These are phyloP conservation scores for Globisporangium echinulatum DNA, from an alignment of 352 stramenopile genomes.

Conservation along the genomic window DNA sequence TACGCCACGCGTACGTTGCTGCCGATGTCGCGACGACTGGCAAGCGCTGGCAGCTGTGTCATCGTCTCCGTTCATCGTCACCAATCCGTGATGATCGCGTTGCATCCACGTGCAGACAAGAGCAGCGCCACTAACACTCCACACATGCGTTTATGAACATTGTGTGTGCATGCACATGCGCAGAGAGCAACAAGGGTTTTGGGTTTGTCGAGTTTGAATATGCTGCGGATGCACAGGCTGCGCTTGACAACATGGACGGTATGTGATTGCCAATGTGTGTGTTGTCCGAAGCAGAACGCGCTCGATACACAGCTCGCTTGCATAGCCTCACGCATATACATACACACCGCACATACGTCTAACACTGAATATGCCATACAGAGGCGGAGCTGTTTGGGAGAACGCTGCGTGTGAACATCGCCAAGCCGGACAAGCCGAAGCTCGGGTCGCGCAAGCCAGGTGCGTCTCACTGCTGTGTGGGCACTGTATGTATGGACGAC, in stretches of 20 bases:
- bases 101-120: background rate
- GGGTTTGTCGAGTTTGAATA: slow-evolving; percentile 94
- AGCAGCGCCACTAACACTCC: background rate
- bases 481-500: background rate
- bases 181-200: slow-evolving; percentile 86
- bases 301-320: too few relatives aligned
- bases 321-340: background rate
- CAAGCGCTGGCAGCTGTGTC: background rate
- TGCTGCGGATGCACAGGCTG: slow-evolving; percentile 78
- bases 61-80: background rate
- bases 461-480: slow-evolving; percentile 16
- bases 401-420: slow-evolving; percentile 89
- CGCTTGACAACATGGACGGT: slow-evolving; percentile 96
- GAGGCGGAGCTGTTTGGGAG: slow-evolving; percentile 90
- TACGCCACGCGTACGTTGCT: slow-evolving; percentile 53
- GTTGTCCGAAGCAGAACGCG: too few relatives aligned
- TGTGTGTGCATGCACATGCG: background rate
- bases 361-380: slow-evolving; percentile 13
- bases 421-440: slow-evolving; percentile 78
- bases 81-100: background rate
- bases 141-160: background rate
- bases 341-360: slow-evolving; percentile 2
- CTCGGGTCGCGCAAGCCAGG: slow-evolving; percentile 74
- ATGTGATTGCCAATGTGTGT: background rate
- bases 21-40: background rate